Evolutionary conservation across 1,284 basidiomycete species (phyloP).

Genomic region (Kalmanozyma brasiliensis): DNA sequence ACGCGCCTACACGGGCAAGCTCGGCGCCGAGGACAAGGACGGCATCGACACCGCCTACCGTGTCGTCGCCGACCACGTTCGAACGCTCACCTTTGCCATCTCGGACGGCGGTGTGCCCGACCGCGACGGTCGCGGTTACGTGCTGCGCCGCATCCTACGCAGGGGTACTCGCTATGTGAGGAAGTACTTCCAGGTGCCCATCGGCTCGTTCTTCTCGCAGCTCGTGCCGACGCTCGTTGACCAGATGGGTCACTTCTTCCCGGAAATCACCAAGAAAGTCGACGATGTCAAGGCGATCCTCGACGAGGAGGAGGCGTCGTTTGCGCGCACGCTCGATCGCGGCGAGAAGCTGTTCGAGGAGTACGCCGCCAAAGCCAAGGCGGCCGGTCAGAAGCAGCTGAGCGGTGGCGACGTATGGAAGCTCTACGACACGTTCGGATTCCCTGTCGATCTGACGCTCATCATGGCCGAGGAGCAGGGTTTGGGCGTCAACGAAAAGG

Average conservation of each 20-base stretch:
- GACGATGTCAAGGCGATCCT: slow-evolving; percentile 93
- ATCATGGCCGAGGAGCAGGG: slow-evolving; percentile 97
- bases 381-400: slow-evolving; percentile 77
- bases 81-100: slow-evolving; percentile 93
- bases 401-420: slow-evolving; percentile 95
- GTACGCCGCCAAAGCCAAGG: slow-evolving; percentile 79
- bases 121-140: slow-evolving; percentile 95
- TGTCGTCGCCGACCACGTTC: slow-evolving; percentile 94
- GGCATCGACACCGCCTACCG: slow-evolving; percentile 98
- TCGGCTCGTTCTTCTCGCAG: slow-evolving; percentile 94
- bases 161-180: slow-evolving; percentile 92
- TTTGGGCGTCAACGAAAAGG: slow-evolving; percentile 84
- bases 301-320: slow-evolving; percentile 96
- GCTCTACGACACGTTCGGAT: slow-evolving; percentile 97
- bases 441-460: slow-evolving; percentile 94
- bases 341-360: slow-evolving; percentile 96
- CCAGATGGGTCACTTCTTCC: slow-evolving; percentile 89
- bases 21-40: slow-evolving; percentile 91
- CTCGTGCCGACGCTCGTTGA: slow-evolving; percentile 89
- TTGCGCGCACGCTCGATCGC: slow-evolving; percentile 93
- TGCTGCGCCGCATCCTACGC: slow-evolving; percentile 88
- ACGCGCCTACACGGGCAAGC: slow-evolving; percentile 85
- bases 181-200: slow-evolving; percentile 93
- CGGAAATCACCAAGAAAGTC: slow-evolving; percentile 86
- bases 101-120: slow-evolving; percentile 96